Conservation (phyloP, 192 early-diverging fungal species). For the Backusella australiensis region DNA sequence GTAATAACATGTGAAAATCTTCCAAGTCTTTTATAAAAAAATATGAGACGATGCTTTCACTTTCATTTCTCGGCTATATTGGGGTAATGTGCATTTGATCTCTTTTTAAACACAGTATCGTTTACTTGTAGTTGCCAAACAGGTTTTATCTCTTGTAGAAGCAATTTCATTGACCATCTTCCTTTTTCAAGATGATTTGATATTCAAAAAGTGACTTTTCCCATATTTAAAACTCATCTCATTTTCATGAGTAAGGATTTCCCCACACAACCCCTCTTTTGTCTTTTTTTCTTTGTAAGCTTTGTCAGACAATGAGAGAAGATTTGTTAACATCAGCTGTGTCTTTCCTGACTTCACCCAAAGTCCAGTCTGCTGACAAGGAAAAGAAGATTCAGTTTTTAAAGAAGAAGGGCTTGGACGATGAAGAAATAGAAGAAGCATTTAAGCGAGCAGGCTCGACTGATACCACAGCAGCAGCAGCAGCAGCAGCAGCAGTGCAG, state of each 20-base stretch:
- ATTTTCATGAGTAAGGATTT: neutral
- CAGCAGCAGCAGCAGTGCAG: neutral
- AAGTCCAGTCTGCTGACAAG: conserved; percentile 65
- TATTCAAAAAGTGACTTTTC: neutral
- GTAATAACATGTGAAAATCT: no score
- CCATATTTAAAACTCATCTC: neutral
- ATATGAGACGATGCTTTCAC: no score
- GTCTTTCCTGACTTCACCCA: conserved; percentile 68
- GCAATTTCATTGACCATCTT: neutral
- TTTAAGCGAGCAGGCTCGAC: conserved; percentile 30
- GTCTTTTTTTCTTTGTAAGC: conserved; percentile 2
- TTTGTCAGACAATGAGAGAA: conserved; percentile 34
- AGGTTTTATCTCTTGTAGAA: no score
- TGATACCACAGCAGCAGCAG: neutral
- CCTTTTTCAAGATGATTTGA: neutral
- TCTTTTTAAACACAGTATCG: no score
- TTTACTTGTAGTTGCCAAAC: no score
- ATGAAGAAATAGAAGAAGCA: conserved; percentile 68
- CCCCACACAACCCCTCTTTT: neutral
- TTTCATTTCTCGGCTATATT: no score
- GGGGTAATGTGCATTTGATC: no score
- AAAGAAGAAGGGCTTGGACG: conserved; percentile 70
- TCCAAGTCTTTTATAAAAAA: no score
- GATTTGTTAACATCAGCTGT: conserved; percentile 56
- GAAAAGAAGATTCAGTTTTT: conserved; percentile 74